A percentile compares a stretch with the other conserved stretches of the same genome.
Conservation (phyloP, 441 rosid genomes). For the Erodium texanum region DNA sequence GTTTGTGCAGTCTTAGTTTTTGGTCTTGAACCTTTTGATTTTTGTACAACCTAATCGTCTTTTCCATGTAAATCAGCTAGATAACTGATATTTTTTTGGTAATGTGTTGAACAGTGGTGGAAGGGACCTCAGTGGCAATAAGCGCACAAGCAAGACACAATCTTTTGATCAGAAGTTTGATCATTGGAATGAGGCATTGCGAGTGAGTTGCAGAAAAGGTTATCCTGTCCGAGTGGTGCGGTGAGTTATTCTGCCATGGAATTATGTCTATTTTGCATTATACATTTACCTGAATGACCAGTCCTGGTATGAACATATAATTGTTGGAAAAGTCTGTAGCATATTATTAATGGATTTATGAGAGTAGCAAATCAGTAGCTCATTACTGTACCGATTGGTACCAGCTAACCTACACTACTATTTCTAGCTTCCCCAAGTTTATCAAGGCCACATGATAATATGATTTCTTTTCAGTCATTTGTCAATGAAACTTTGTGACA, state of each 20-base stretch:
- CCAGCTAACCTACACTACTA: neutral
- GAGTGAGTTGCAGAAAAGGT: constrained; percentile 66
- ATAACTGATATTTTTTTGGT: neutral
- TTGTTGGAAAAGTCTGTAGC: neutral
- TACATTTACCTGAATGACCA: neutral
- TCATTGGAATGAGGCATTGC: constrained; percentile 48
- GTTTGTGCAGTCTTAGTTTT: neutral
- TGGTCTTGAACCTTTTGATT: neutral
- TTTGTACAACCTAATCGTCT: neutral
- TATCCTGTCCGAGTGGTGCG: constrained; percentile 84
- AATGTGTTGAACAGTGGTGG: constrained; percentile 48
- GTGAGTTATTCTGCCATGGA: constrained; percentile 25
- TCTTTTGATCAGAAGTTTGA: constrained; percentile 67
- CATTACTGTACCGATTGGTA: neutral
- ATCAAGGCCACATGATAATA: neutral
- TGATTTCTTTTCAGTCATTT: neutral
- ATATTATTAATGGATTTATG: neutral
- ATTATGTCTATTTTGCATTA: neutral
- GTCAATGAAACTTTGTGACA: neutral
- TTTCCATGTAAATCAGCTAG: neutral
- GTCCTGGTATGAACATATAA: neutral
- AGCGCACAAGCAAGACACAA: constrained; percentile 60
- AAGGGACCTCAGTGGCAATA: constrained; percentile 55
- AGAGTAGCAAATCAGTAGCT: neutral
- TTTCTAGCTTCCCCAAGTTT: neutral